These are phyloP conservation scores for Rhizopus arrhizus DNA, from an alignment of 371 early-diverging fungal species.

Conservation along the genomic window DNA sequence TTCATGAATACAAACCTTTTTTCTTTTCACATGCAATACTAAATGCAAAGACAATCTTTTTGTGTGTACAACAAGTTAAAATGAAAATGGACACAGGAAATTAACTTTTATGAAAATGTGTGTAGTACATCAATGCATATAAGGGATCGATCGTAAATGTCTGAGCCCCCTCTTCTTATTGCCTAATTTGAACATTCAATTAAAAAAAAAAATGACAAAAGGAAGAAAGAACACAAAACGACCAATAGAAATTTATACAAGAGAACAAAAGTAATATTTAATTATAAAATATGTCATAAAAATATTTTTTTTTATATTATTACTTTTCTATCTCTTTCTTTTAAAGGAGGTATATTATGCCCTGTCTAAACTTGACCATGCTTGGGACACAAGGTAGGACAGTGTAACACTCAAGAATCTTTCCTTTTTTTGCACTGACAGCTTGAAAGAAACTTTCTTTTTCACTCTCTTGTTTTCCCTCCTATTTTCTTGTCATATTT, in stretches of 20 bases:
- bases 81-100: not conserved
- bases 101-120: slow-evolving; percentile 3
- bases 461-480: not conserved
- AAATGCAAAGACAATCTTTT: too few relatives aligned
- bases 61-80: too few relatives aligned
- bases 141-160: not conserved
- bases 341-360: not conserved
- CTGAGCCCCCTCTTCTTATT: slow-evolving; percentile 1
- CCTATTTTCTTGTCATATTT: not conserved
- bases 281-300: too few relatives aligned
- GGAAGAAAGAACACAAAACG: not conserved
- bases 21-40: too few relatives aligned
- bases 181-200: slow-evolving; percentile 1
- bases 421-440: slow-evolving; percentile 6
- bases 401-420: not conserved
- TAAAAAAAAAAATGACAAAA: not conserved
- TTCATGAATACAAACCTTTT: too few relatives aligned
- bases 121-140: not conserved
- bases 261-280: too few relatives aligned
- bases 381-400: slow-evolving; percentile 5
- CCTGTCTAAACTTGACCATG: slow-evolving; percentile 6
- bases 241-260: too few relatives aligned
- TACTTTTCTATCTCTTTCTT: too few relatives aligned
- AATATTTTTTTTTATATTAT: not conserved
- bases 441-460: not conserved